Evolutionary conservation across 441 rosid genomes (phyloP).

Genomic region (Dalechampia spathulata): DNA sequence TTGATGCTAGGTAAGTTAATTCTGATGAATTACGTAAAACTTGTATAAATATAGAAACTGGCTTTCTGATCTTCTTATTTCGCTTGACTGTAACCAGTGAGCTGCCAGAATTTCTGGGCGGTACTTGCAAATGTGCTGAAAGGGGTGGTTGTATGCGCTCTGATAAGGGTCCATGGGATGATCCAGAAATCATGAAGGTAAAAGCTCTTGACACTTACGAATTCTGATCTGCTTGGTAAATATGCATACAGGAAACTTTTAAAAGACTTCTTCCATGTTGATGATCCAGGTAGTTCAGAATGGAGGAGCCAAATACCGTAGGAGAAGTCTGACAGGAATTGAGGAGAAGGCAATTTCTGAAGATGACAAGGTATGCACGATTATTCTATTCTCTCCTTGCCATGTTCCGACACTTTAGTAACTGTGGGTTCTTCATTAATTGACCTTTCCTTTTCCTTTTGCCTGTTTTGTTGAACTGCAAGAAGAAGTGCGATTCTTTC

Average conservation of each 20-base stretch:
- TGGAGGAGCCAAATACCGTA: conserved; percentile 56
- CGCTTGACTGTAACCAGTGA: conserved; percentile 35
- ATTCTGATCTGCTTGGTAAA: too few species aligned
- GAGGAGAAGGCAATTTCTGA: conserved; percentile 51
- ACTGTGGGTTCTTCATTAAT: not conserved
- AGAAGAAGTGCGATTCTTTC: conserved; percentile 30
- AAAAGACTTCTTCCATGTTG: not conserved
- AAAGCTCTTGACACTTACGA: too few species aligned
- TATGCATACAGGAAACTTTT: too few species aligned
- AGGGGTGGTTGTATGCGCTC: conserved; percentile 80
- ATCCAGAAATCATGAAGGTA: conserved; percentile 60
- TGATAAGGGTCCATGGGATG: conserved; percentile 91
- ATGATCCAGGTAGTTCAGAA: conserved; percentile 57
- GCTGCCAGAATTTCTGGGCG: conserved; percentile 78
- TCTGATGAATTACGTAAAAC: not conserved
- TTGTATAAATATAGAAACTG: too few species aligned
- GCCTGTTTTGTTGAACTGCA: too few species aligned
- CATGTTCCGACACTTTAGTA: not conserved
- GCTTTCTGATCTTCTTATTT: not conserved
- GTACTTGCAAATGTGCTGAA: conserved; percentile 31
- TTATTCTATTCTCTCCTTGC: not conserved
- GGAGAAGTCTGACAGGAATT: conserved; percentile 35
- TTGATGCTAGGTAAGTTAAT: conserved; percentile 50
- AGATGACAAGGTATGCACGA: conserved; percentile 23
- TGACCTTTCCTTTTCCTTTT: too few species aligned